Evolutionary conservation across 164 flowering plant species (phyloP).

Genomic region (Cinnamomum micranthum): DNA sequence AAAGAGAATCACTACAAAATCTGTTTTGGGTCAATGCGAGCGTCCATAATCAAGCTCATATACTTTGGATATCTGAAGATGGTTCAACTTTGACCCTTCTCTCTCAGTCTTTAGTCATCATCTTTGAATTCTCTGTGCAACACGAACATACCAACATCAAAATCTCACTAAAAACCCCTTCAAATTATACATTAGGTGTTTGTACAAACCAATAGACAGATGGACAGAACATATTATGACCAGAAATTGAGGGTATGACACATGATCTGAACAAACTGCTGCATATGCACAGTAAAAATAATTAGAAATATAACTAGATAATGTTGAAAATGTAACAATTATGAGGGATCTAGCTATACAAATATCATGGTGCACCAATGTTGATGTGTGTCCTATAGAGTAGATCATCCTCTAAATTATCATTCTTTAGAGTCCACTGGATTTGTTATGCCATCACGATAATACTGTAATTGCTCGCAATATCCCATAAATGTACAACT

Average conservation of each 20-base stretch:
- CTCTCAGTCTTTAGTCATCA: slow-evolving; percentile 32
- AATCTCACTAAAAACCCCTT: not conserved
- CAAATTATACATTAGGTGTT: not conserved
- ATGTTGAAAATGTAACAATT: too few relatives aligned
- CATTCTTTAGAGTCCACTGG: too few relatives aligned
- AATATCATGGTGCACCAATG: too few relatives aligned
- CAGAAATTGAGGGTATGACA: not conserved
- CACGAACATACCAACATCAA: not conserved
- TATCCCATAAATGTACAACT: too few relatives aligned
- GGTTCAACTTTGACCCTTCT: not conserved
- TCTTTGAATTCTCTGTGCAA: slow-evolving; percentile 69
- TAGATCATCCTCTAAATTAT: too few relatives aligned
- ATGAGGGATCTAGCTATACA: too few relatives aligned
- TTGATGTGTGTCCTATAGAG: too few relatives aligned
- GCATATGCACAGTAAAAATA: not conserved
- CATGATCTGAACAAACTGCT: not conserved
- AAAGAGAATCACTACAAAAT: slow-evolving; percentile 2
- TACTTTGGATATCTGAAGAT: not conserved
- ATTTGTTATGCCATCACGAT: too few relatives aligned
- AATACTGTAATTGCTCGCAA: too few relatives aligned
- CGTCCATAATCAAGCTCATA: too few relatives aligned
- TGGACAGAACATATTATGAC: not conserved
- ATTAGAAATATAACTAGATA: not conserved
- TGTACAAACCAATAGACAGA: not conserved
- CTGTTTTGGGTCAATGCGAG: not conserved